A percentile compares a stretch with the other conserved stretches of the same genome.
These are phyloP conservation scores for Myriosclerotinia scirpicola DNA, from an alignment of 2,329 filamentous ascomycete species.

Conservation along the genomic window DNA sequence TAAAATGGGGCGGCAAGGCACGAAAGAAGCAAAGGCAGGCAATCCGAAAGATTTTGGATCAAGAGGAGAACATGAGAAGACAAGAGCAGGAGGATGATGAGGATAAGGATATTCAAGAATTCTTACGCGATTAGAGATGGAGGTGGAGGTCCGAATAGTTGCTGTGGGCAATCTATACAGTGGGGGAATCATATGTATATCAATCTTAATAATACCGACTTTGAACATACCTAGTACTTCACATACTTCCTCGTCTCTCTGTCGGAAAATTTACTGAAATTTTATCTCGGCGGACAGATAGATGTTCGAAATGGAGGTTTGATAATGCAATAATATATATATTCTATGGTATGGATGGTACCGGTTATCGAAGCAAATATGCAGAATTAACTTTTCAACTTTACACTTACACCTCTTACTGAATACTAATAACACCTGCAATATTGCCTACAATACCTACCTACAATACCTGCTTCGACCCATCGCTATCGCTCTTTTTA, in stretches of 20 bases:
- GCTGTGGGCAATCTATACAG: too few species aligned
- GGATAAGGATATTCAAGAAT: conserved; percentile 74
- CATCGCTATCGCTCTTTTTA: background rate
- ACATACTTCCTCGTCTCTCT: too few species aligned
- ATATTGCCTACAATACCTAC: background rate
- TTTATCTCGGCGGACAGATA: too few species aligned
- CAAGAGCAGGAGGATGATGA: conserved; percentile 63
- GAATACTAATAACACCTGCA: too few species aligned
- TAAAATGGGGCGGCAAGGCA: conserved; percentile 68
- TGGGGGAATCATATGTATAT: conserved; percentile 21
- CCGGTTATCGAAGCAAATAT: background rate
- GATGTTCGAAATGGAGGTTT: too few species aligned
- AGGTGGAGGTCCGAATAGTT: conserved; percentile 2
- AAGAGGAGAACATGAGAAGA: conserved; percentile 54
- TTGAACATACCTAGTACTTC: conserved; percentile 1
- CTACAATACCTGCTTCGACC: background rate
- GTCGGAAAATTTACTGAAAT: too few species aligned
- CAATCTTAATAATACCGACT: conserved; percentile 7
- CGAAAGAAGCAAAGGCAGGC: conserved; percentile 66
- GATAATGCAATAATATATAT: too few species aligned
- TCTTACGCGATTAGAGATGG: conserved; percentile 54
- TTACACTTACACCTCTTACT: background rate
- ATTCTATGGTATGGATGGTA: background rate
- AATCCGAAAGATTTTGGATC: conserved; percentile 64
- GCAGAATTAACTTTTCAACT: background rate